Conservation (phyloP, 129 eudicot species). For the Daucus carota region DH1_v3.0 NC_030385.2:20179001-20179500, state of each 20-base stretch:
- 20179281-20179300: constrained; percentile 49
- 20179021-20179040: neutral
- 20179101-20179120: constrained; percentile 36
- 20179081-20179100: constrained; percentile 33
- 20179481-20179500: neutral
- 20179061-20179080: neutral
- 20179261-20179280: constrained; percentile 65
- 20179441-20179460: constrained; percentile 45
- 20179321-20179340: constrained; percentile 24
- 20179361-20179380: constrained; percentile 43
- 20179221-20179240: constrained; percentile 40
- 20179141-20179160: constrained; percentile 20
- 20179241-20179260: constrained; percentile 54
- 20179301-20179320: constrained; percentile 26
- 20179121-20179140: constrained; percentile 25
- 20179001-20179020: neutral
- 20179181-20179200: constrained; percentile 31
- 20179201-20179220: constrained; percentile 32
- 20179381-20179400: constrained; percentile 48
- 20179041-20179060: neutral
- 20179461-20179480: constrained; percentile 39
- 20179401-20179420: constrained; percentile 55
- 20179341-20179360: constrained; percentile 27
- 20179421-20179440: constrained; percentile 47
- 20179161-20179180: constrained; percentile 23